Evolutionary conservation across 2,329 filamentous ascomycete species (phyloP).

Genomic region (Pseudohalonectria lignicola): DNA sequence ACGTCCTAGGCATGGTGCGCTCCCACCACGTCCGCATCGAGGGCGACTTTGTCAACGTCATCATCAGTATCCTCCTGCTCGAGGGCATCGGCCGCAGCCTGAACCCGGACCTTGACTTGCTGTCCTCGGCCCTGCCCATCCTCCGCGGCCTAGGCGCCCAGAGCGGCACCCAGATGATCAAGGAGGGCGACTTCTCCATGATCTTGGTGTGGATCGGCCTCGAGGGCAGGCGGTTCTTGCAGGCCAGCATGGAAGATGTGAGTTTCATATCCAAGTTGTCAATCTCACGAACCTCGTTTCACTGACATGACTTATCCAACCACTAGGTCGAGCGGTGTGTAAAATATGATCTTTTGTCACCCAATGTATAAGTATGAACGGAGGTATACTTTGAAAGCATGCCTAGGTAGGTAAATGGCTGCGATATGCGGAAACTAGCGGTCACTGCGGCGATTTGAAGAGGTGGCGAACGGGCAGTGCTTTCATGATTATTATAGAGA

Average conservation of each 20-base stretch:
- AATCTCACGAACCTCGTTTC: neutral
- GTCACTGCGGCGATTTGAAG: too few relatives aligned
- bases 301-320: neutral
- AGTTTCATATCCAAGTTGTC: conserved; percentile 21
- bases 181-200: conserved; percentile 71
- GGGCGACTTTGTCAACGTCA: conserved; percentile 96
- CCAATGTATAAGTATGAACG: conserved; percentile 74
- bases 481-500: too few relatives aligned
- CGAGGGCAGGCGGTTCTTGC: conserved; percentile 79
- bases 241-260: conserved; percentile 81
- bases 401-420: too few relatives aligned
- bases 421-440: too few relatives aligned
- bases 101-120: conserved; percentile 78
- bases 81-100: conserved; percentile 87
- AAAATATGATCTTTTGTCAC: conserved; percentile 79
- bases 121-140: conserved; percentile 80
- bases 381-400: too few relatives aligned
- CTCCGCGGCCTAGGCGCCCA: conserved; percentile 76
- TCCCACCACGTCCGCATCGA: conserved; percentile 87
- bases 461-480: too few relatives aligned
- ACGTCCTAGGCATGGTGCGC: conserved; percentile 86
- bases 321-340: conserved; percentile 72
- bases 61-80: conserved; percentile 84
- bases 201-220: conserved; percentile 84
- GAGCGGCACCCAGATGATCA: conserved; percentile 58